phyloP scores from a whole-genome alignment of 1,139 yeast species.

The Saccharomyces hybrid region DNA sequence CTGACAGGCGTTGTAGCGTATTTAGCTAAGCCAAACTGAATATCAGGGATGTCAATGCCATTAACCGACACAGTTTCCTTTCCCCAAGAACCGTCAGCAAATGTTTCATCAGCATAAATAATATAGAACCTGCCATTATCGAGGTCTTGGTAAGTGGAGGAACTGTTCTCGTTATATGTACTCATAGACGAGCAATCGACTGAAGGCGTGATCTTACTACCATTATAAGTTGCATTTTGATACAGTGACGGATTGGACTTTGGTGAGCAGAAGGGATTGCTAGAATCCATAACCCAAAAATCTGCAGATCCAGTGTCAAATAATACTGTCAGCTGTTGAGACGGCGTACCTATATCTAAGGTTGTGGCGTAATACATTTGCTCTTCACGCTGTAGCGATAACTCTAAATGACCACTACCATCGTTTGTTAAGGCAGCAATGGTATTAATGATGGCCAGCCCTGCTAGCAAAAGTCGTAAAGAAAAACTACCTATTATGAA shows the following conservation, averaged over 20 bases:
- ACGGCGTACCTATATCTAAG: conserved; percentile 46
- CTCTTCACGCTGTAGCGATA: conserved; percentile 23
- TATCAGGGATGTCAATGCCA: conserved; percentile 10
- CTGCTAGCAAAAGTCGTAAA: background rate
- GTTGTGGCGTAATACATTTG: conserved; percentile 36
- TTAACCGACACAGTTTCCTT: conserved; percentile 14
- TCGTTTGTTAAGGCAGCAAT: background rate
- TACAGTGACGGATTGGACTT: conserved; percentile 9
- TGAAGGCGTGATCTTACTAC: conserved; percentile 6
- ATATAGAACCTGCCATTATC: conserved; percentile 18
- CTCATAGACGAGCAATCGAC: conserved; percentile 12
- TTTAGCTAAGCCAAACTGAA: conserved; percentile 25
- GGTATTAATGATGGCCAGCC: background rate
- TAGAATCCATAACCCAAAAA: conserved; percentile 45
- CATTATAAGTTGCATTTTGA: conserved; percentile 10
- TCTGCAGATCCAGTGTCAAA: conserved; percentile 68
- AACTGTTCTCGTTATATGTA: conserved; percentile 11
- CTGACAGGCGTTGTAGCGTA: conserved; percentile 18
- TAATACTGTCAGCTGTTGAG: conserved; percentile 43
- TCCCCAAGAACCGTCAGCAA: conserved; percentile 25
- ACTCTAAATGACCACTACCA: conserved; percentile 4
- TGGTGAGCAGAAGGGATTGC: conserved; percentile 29
- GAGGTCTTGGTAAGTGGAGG: conserved; percentile 10
- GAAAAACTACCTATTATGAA: background rate
- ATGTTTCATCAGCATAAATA: conserved; percentile 20